Evolutionary conservation across 164 flowering plant genomes (phyloP).

Genomic region (Umbellularia californica): DNA sequence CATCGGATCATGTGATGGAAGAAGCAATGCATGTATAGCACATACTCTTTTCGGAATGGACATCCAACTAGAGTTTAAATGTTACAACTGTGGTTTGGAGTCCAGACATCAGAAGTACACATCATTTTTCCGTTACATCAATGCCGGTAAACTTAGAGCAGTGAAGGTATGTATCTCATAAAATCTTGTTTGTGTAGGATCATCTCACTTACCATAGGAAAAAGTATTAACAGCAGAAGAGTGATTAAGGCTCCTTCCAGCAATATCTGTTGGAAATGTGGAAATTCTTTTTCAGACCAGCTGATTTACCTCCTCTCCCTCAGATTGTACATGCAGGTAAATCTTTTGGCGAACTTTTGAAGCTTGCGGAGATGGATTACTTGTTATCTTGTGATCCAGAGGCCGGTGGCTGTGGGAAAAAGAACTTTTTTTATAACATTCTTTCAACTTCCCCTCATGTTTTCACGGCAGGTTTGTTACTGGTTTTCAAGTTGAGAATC

Average conservation of each 20-base stretch:
- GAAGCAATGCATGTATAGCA: constrained; percentile 60
- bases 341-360: constrained; percentile 79
- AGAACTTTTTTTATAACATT: constrained; percentile 74
- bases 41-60: constrained; percentile 93
- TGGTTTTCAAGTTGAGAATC: background rate
- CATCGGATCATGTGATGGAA: constrained; percentile 78
- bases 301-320: background rate
- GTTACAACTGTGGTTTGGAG: constrained; percentile 71
- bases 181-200: background rate
- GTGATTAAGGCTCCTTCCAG: background rate
- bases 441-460: constrained; percentile 76
- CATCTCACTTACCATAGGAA: no score
- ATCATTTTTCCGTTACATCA: constrained; percentile 85
- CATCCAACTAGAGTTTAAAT: constrained; percentile 79
- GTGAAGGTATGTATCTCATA: constrained; percentile 57
- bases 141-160: constrained; percentile 86
- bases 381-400: constrained; percentile 91
- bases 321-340: constrained; percentile 65
- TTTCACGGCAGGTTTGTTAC: constrained; percentile 68
- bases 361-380: constrained; percentile 86
- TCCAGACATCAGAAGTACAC: constrained; percentile 86
- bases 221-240: no score
- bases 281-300: no score
- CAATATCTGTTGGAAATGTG: background rate
- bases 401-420: constrained; percentile 80